phyloP scores from a whole-genome alignment of 2,329 filamentous ascomycete species.

The Triangularia setosa region DNA sequence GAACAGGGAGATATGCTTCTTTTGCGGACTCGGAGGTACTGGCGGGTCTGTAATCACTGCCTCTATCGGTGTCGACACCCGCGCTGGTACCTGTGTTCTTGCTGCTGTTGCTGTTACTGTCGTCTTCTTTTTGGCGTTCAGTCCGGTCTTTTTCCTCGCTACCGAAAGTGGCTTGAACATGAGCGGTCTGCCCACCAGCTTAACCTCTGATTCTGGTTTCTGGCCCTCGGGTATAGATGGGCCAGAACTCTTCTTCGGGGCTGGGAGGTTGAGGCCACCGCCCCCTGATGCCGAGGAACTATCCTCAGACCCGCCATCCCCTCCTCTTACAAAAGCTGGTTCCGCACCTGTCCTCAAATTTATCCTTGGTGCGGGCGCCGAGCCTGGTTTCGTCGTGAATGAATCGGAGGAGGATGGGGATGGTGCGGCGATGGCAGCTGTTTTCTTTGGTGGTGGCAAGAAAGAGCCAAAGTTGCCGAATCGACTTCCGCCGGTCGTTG shows the following conservation, averaged over 20 bases:
- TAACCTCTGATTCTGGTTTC: slow-evolving; percentile 60
- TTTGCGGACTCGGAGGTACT: slow-evolving; percentile 26
- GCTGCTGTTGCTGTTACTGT: slow-evolving; percentile 17
- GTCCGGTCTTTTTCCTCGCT: slow-evolving; percentile 57
- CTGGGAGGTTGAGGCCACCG: slow-evolving; percentile 34
- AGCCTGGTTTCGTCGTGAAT: slow-evolving; percentile 29
- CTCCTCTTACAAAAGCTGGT: slow-evolving; percentile 71
- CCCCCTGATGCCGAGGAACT: slow-evolving; percentile 19
- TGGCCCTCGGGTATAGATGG: slow-evolving; percentile 53
- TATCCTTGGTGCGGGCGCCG: slow-evolving; percentile 52
- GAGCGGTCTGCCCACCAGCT: slow-evolving; percentile 72
- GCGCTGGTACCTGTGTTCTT: slow-evolving; percentile 14
- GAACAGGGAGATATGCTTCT: slow-evolving; percentile 67
- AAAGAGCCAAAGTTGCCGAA: slow-evolving; percentile 84
- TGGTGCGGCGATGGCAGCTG: slow-evolving; percentile 33
- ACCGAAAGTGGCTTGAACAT: slow-evolving; percentile 91
- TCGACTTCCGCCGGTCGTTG: slow-evolving; percentile 42
- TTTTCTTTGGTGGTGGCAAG: slow-evolving; percentile 74
- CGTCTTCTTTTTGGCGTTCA: slow-evolving; percentile 59
- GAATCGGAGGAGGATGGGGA: slow-evolving; percentile 29
- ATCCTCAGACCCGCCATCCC: slow-evolving; percentile 17
- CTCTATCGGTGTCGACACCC: slow-evolving; percentile 10
- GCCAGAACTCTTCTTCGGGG: slow-evolving; percentile 35
- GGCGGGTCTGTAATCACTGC: neutral
- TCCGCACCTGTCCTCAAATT: slow-evolving; percentile 79